These are phyloP conservation scores for Dictyophora rubrovolvata DNA, from an alignment of 768 basidiomycete genomes.

Conservation along the genomic window DNA sequence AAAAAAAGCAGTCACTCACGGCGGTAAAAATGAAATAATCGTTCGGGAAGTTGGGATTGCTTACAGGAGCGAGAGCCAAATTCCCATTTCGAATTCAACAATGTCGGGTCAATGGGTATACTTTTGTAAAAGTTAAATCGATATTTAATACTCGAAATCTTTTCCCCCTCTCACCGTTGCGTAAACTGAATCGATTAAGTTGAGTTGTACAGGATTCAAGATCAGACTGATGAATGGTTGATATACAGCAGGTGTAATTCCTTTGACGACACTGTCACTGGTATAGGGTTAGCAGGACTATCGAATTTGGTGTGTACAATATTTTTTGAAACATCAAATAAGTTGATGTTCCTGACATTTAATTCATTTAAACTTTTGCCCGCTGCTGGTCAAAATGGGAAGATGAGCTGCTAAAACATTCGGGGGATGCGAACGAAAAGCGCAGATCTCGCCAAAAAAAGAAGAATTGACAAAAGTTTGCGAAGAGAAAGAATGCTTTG, in stretches of 20 bases:
- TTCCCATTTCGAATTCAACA: constrained; percentile 62
- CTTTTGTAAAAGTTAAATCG: constrained; percentile 24
- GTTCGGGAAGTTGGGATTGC: constrained; percentile 41
- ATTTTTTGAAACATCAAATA: constrained; percentile 45
- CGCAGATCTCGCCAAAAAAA: no score
- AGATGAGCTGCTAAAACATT: no score
- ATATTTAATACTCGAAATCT: constrained; percentile 3
- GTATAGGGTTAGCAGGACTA: constrained; percentile 38
- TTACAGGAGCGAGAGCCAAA: constrained; percentile 46
- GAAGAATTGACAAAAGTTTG: no score
- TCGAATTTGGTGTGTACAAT: constrained; percentile 51
- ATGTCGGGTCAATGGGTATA: constrained; percentile 36
- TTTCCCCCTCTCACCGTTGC: no score
- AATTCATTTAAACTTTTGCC: no score
- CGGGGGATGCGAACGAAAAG: no score
- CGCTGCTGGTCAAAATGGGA: no score
- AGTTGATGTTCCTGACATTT: constrained; percentile 48
- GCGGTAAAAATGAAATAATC: constrained; percentile 61
- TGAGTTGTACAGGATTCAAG: constrained; percentile 41
- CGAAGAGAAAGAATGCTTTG: no score
- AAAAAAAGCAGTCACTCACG: constrained; percentile 25
- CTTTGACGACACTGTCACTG: constrained; percentile 35
- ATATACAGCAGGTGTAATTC: constrained; percentile 43
- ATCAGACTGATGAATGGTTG: constrained; percentile 46
- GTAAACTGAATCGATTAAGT: constrained; percentile 51